Percentiles rank a stretch among this genome's conserved stretches.
These are phyloP conservation scores for Polygonum aviculare DNA, from an alignment of 148 eudicot species.

Conservation along the genomic window DNA sequence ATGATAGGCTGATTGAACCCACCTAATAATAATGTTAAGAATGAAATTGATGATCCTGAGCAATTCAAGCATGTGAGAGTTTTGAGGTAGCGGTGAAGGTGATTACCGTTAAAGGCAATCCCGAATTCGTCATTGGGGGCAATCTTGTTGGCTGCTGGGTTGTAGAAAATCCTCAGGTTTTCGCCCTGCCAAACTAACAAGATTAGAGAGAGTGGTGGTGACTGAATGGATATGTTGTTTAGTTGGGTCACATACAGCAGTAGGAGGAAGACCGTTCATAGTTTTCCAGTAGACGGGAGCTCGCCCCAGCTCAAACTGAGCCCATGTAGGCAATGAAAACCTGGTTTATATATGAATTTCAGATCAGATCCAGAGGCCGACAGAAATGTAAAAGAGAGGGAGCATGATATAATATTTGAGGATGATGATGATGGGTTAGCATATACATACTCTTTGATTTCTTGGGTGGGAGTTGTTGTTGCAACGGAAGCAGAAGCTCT, in stretches of 20 bases:
- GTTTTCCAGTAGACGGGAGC: slow-evolving; percentile 93
- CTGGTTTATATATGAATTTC: slow-evolving; percentile 22
- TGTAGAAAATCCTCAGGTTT: slow-evolving; percentile 67
- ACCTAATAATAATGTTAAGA: slow-evolving; percentile 24
- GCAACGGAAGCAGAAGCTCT: slow-evolving; percentile 46
- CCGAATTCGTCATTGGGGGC: slow-evolving; percentile 70
- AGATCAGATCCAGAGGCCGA: too few relatives aligned
- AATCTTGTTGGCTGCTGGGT: slow-evolving; percentile 70
- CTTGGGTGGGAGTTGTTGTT: slow-evolving; percentile 36
- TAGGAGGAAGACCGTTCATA: slow-evolving; percentile 88
- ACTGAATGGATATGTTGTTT: too few relatives aligned
- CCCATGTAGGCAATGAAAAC: slow-evolving; percentile 76
- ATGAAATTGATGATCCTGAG: neutral
- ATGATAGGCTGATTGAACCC: slow-evolving; percentile 97
- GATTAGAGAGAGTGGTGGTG: neutral
- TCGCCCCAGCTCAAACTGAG: slow-evolving; percentile 76
- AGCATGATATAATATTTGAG: too few relatives aligned
- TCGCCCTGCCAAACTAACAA: slow-evolving; percentile 46
- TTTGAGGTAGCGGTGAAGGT: neutral
- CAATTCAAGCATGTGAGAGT: neutral
- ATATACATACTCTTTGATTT: slow-evolving; percentile 63
- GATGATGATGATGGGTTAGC: too few relatives aligned
- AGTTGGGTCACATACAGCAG: slow-evolving; percentile 37
- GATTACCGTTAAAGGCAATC: slow-evolving; percentile 72
- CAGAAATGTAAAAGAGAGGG: too few relatives aligned